These are phyloP conservation scores for Miscanthus lutarioriparius DNA, from an alignment of 176 grass and related monocot genomes.

Conservation along the genomic window DNA sequence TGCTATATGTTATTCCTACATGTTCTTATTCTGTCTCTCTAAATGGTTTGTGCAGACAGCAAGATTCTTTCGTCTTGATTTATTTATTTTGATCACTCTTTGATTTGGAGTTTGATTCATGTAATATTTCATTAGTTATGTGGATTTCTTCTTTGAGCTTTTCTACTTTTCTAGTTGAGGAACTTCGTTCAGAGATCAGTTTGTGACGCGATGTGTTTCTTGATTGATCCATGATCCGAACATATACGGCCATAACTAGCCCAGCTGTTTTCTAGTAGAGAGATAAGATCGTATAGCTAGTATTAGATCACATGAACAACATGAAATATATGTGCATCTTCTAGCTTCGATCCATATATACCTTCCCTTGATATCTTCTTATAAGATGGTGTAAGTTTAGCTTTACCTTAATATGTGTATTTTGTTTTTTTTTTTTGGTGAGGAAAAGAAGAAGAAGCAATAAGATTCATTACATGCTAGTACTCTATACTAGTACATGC, in stretches of 20 bases:
- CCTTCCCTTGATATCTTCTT: background rate
- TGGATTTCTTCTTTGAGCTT: slow-evolving; percentile 6
- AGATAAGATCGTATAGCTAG: background rate
- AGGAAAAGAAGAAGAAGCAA: background rate
- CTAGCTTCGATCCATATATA: background rate
- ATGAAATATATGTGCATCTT: slow-evolving; percentile 28
- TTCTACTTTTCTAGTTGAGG: background rate
- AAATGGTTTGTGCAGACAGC: slow-evolving; percentile 20
- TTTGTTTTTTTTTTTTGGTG: background rate
- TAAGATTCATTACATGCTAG: background rate
- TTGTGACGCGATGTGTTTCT: background rate
- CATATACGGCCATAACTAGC: background rate
- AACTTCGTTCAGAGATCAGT: background rate
- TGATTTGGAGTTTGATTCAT: slow-evolving; percentile 22
- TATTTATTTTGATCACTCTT: slow-evolving; percentile 1
- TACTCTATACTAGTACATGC: background rate
- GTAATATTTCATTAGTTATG: background rate
- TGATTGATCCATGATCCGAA: slow-evolving; percentile 27
- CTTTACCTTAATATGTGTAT: background rate
- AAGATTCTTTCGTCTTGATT: background rate
- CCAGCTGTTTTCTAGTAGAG: background rate
- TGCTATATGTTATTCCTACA: slow-evolving; percentile 4
- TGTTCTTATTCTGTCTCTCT: slow-evolving; percentile 22
- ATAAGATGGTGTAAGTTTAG: background rate
- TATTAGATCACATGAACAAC: background rate